Evolutionary conservation across 805 yeast species (phyloP).

Genomic region (Ogataea chonburiensis): DNA sequence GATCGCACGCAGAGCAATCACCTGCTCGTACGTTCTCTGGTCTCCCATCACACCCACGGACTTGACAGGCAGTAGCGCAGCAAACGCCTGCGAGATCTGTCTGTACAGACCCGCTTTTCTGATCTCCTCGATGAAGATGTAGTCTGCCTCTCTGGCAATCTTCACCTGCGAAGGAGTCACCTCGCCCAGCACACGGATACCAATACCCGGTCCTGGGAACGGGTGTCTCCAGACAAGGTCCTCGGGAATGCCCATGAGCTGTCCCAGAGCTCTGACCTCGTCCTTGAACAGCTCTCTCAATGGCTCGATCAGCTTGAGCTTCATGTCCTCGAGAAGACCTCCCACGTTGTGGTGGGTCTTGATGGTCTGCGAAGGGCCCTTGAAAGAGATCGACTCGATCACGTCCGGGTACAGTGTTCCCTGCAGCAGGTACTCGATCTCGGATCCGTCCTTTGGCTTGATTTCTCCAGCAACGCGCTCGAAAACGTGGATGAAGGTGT

Average conservation of each 20-base stretch:
- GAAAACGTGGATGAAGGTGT: conserved; percentile 94
- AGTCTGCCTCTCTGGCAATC: conserved; percentile 97
- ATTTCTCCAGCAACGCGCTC: conserved; percentile 94
- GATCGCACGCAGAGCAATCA: conserved; percentile 96
- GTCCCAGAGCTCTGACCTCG: conserved; percentile 96
- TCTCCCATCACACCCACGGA: conserved; percentile 99
- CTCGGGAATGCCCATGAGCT: conserved; percentile 90
- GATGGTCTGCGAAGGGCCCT: conserved; percentile 99
- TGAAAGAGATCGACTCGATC: conserved; percentile 96
- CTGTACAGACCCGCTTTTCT: conserved; percentile 88
- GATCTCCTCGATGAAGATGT: conserved; percentile 94
- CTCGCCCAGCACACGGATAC: conserved; percentile 96
- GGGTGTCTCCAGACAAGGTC: conserved; percentile 99
- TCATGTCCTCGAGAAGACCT: conserved; percentile 96
- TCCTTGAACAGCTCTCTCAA: conserved; percentile 98
- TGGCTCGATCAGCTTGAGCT: conserved; percentile 96
- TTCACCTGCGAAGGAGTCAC: conserved; percentile 90
- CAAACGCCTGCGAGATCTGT: conserved; percentile 96
- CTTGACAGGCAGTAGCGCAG: conserved; percentile 93
- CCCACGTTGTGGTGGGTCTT: conserved; percentile 99
- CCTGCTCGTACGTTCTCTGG: conserved; percentile 98
- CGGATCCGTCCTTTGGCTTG: conserved; percentile 84
- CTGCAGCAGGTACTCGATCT: conserved; percentile 89
- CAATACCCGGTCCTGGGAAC: conserved; percentile 99
- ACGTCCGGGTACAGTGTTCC: conserved; percentile 99